Base-by-base conservation (phyloP, 1,284 basidiomycete species). In the Trametes polyzona region DNA sequence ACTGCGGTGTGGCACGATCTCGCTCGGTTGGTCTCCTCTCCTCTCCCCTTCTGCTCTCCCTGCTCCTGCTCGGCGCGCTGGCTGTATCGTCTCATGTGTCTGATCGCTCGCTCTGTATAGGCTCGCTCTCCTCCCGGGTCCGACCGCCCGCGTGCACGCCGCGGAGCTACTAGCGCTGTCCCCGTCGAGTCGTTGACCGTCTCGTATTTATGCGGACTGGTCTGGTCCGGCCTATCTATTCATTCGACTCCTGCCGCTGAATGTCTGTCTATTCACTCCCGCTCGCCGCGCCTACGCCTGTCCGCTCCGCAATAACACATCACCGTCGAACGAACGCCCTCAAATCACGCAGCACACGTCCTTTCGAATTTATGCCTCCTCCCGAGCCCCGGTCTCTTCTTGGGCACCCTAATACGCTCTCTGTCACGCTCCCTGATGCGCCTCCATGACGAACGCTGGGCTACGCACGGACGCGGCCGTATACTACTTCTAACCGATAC, bases 181-280 rank as follows among this genome's bases (percentile, higher is more conserved):
- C 19, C 24, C 27, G 23, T 9, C 14, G 32, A 32, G 27, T 46
- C n/a, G 43, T 9, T 29, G 14, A 7, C 24, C 19, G 46, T 26
- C 35, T 24, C 43, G 43, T 53, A 53, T 53, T 53, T 53, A 53
- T 53, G 32, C 24, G 41, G 33, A 32, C 30, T 4, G 21, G 30
- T n/a, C 30, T 9, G 32, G 24, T 29, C 32, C 14, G 23, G 23
- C 32, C 50, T 36, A 50, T 41, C 12, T 47, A 47, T 47, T 33
- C 30, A 32, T 33, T 23, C 19, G 19, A 40, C 16, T 4, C 21
- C 16, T 26, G 16, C n/a, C n/a, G n/a, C n/a, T n/a, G n/a, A n/a
- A 42, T 21, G 7, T 27, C 41, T 27, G n/a, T n/a, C n/a, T n/a
- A n/a, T n/a, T n/a, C n/a, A n/a, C n/a, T n/a, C n/a, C n/a, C n/a